Conservation (phyloP, 192 early-diverging fungal species). For the Pilobolus umbonatus region DNA sequence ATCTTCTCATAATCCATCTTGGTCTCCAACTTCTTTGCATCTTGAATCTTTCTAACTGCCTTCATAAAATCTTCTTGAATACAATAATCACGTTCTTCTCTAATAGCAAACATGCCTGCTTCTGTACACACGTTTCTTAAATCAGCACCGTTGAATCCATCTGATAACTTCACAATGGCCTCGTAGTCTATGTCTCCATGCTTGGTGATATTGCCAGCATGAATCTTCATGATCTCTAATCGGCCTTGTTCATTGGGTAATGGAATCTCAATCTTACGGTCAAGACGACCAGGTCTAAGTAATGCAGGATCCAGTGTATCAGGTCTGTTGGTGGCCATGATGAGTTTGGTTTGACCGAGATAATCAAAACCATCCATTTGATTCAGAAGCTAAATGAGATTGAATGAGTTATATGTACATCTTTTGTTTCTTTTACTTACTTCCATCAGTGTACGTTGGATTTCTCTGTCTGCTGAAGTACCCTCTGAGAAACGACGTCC, state of each 20-base stretch:
- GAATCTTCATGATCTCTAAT: slow-evolving; percentile 97
- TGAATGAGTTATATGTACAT: too few relatives aligned
- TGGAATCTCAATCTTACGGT: slow-evolving; percentile 99
- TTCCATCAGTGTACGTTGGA: slow-evolving; percentile 99
- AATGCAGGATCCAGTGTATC: slow-evolving; percentile 99
- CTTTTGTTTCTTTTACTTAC: slow-evolving; percentile 27
- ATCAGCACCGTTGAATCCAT: slow-evolving; percentile 99
- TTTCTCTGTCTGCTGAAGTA: slow-evolving; percentile 99
- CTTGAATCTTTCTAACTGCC: slow-evolving; percentile 96
- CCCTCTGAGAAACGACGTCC: slow-evolving; percentile 97
- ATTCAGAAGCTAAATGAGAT: slow-evolving; percentile 77
- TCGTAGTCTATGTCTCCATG: slow-evolving; percentile 98
- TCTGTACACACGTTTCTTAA: slow-evolving; percentile 99
- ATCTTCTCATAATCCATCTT: slow-evolving; percentile 88
- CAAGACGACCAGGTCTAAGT: slow-evolving; percentile 91
- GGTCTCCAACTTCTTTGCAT: slow-evolving; percentile 93
- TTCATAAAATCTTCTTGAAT: slow-evolving; percentile 99
- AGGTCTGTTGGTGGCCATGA: slow-evolving; percentile 99
- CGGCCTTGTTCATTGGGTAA: slow-evolving; percentile 97
- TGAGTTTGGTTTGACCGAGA: slow-evolving; percentile 96
- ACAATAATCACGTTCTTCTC: slow-evolving; percentile 95
- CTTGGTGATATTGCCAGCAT: slow-evolving; percentile 89
- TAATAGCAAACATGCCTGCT: slow-evolving; percentile 99
- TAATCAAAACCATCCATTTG: slow-evolving; percentile 99
- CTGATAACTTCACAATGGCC: slow-evolving; percentile 95